Base-by-base conservation (phyloP, 2,329 filamentous ascomycete species). In the Colletotrichum tropicicola region DNA sequence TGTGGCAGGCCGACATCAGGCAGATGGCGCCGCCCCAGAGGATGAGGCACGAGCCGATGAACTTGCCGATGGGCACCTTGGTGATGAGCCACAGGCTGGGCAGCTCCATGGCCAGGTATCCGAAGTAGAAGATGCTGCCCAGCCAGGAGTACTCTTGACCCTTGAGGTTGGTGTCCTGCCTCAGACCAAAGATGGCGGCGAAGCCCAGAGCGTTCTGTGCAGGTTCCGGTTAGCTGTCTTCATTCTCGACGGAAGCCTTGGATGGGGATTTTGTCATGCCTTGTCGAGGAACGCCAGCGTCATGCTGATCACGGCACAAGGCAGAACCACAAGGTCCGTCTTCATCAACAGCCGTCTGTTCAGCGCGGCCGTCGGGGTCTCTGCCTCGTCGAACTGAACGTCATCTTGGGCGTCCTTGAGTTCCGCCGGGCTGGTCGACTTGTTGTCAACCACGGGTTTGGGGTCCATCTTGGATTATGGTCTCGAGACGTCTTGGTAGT, bases 91-190 rank as follows among this genome's bases (percentile, higher is more conserved):
- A 87, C 84, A 4, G 84, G 80, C 68, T 85, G 85, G 0, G 86
- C 86, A 1, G 89, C 65, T 88, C 85, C 85, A 86, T 89, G 48
- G 76, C 83, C 32, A 90, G 79, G 72, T 90, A 87, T 1, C 87
- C 87, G 21, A 90, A 86, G 1, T 87, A 80, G 1, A 82, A 79
- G 44, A 89, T 86, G 6, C 85, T 87, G 19, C 85, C 83, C 21
- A 89, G 73, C 19, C 89, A 73, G 0, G 85, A 87, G 75, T 88
- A 88, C 65, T 88, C 79, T 59, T 83, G 80, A 1, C 85, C 85
- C 0, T 74, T 80, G 15, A 89, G 80, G 47, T 80, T 67, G 2
- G 82, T 80, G 68, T 88, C 86, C 21, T 77, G 68, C 41, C 80
- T 76, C 5, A 89, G 73, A 21, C 84, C 85, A 65, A 85, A 88